Conservation (phyloP, 768 basidiomycete species). For the Calocera cornea region DNA sequence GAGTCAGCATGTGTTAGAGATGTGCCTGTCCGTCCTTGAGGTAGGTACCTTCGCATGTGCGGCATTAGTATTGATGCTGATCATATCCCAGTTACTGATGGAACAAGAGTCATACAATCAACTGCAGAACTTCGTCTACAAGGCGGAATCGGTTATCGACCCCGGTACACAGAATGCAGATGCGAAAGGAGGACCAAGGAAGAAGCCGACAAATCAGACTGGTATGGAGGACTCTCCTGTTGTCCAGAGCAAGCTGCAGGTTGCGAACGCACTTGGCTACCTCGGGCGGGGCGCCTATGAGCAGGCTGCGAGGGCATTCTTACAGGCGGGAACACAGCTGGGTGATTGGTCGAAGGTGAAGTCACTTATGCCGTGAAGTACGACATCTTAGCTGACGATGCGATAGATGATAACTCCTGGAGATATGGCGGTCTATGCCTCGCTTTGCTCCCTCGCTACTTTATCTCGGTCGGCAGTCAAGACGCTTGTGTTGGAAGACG, state of each 20-base stretch:
- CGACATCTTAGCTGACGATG: not conserved
- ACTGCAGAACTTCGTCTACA: conserved; percentile 84
- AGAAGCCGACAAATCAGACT: conserved; percentile 25
- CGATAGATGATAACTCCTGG: conserved; percentile 56
- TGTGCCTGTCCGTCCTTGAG: conserved; percentile 41
- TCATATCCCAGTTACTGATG: conserved; percentile 48
- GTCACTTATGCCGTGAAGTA: conserved; percentile 17
- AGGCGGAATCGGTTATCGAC: conserved; percentile 86
- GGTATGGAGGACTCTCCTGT: conserved; percentile 48
- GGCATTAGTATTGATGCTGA: not conserved
- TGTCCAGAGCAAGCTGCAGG: conserved; percentile 64
- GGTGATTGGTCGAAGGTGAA: conserved; percentile 64
- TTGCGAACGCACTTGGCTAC: conserved; percentile 64
- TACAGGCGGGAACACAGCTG: conserved; percentile 56
- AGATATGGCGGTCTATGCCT: conserved; percentile 80
- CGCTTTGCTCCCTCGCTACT: conserved; percentile 69
- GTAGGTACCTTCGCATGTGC: conserved; percentile 16
- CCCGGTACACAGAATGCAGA: not conserved
- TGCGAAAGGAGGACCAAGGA: not conserved
- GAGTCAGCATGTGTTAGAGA: conserved; percentile 82
- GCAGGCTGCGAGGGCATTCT: conserved; percentile 61
- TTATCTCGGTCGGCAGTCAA: conserved; percentile 59
- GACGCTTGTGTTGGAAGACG: conserved; percentile 44
- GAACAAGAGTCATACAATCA: conserved; percentile 79
- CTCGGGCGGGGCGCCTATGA: conserved; percentile 62